A percentile compares a stretch with the other conserved stretches of the same genome.
Conservation (phyloP, 805 yeast genomes). For the Kodamaea fukazawae region DNA sequence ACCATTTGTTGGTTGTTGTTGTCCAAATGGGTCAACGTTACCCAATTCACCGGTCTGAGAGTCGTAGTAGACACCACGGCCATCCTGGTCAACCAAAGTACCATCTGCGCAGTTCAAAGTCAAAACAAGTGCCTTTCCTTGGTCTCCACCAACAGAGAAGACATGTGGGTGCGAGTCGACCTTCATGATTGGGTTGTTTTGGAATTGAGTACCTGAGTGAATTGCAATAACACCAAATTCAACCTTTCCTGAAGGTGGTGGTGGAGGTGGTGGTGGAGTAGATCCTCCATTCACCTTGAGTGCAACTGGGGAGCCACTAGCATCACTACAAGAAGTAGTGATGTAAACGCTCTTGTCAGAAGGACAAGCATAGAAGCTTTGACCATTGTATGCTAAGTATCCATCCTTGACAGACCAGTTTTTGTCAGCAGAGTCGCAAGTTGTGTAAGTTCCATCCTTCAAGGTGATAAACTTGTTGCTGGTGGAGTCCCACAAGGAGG, state of each 20-base stretch:
- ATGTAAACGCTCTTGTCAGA: background rate
- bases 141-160: conserved; percentile 32
- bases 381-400: conserved; percentile 12
- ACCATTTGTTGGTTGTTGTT: conserved; percentile 33
- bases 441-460: conserved; percentile 7
- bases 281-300: conserved; percentile 8
- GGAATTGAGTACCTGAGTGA: conserved; percentile 26
- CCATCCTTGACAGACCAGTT: conserved; percentile 13
- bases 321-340: conserved; percentile 6
- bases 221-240: conserved; percentile 21
- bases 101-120: conserved; percentile 25
- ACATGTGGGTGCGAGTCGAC: conserved; percentile 31
- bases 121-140: conserved; percentile 25
- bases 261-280: conserved; percentile 8
- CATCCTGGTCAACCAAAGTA: conserved; percentile 30
- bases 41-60: conserved; percentile 32
- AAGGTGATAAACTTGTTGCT: conserved; percentile 17
- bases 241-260: conserved; percentile 7
- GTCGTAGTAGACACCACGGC: conserved; percentile 28
- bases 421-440: conserved; percentile 9
- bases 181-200: conserved; percentile 25
- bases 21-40: conserved; percentile 30
- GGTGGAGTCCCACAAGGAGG: conserved; percentile 18
- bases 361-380: conserved; percentile 15
- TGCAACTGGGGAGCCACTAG: conserved; percentile 10